These are phyloP conservation scores for Mucor indicus DNA, from an alignment of 371 early-diverging fungal species.

Conservation along the genomic window DNA sequence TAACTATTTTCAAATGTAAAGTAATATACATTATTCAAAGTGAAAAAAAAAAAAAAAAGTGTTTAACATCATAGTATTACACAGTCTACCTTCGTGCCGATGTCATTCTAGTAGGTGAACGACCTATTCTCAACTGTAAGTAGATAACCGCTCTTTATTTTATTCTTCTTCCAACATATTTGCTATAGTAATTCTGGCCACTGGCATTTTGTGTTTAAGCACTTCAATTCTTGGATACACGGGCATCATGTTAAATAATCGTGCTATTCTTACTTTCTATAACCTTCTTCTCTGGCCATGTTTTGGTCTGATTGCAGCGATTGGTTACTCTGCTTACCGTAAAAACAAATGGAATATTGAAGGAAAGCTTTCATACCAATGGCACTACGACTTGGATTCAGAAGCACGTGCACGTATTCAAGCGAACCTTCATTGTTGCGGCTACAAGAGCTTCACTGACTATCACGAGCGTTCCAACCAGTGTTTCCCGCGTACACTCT, in stretches of 20 bases:
- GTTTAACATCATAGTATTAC: not conserved
- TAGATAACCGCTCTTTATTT: no score
- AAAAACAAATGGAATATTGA: constrained; percentile 44
- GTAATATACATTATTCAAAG: not conserved
- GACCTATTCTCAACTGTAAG: constrained; percentile 45
- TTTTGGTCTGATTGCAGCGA: constrained; percentile 51
- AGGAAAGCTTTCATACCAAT: constrained; percentile 48
- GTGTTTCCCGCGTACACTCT: constrained; percentile 56
- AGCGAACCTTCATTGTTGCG: constrained; percentile 57
- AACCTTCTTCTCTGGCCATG: constrained; percentile 55
- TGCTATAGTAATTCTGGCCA: constrained; percentile 42
- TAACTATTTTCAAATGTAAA: constrained; percentile 51
- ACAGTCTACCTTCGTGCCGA: constrained; percentile 47
- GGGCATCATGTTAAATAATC: constrained; percentile 55
- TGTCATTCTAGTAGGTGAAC: constrained; percentile 43
- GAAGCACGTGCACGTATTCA: constrained; percentile 42
- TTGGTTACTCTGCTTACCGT: constrained; percentile 56
- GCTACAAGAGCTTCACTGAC: constrained; percentile 51
- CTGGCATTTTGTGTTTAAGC: constrained; percentile 46
- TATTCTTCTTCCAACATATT: no score
- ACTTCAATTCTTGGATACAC: constrained; percentile 49
- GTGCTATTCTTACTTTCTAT: constrained; percentile 44
- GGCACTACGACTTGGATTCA: constrained; percentile 40
- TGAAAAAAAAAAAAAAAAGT: not conserved
- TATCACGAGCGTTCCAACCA: constrained; percentile 54